phyloP scores from a whole-genome alignment of 2,329 filamentous ascomycete genomes.

The Fusarium ambrosium region DNA sequence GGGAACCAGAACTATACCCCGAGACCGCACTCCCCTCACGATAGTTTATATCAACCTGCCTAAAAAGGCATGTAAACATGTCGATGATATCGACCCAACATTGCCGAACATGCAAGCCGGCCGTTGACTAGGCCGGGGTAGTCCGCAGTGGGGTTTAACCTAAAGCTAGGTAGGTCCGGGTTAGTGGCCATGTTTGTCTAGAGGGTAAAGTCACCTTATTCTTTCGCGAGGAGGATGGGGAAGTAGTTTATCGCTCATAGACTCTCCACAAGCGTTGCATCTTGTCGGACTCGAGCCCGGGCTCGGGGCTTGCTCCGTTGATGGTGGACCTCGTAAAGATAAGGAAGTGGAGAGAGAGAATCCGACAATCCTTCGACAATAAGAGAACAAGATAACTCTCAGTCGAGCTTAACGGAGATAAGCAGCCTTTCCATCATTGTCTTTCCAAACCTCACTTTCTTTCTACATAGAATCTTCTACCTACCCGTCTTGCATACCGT shows the following conservation, averaged over 20 bases:
- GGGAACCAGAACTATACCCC: conserved; percentile 17
- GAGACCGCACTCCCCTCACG: neutral
- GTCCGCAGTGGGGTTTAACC: neutral
- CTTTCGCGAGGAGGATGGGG: neutral
- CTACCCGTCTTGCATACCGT: no score
- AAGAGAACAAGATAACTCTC: no score
- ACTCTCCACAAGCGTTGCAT: neutral
- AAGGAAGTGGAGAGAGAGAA: neutral
- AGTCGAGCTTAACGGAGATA: no score
- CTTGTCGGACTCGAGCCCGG: neutral
- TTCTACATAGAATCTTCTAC: no score
- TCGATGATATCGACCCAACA: neutral
- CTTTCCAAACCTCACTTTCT: no score
- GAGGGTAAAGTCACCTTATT: neutral
- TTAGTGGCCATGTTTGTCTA: neutral
- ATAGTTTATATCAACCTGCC: conserved; percentile 6
- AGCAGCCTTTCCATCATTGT: no score
- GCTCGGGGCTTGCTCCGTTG: neutral
- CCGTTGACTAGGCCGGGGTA: neutral
- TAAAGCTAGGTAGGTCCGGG: neutral
- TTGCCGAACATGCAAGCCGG: conserved; percentile 12
- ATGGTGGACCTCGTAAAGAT: neutral
- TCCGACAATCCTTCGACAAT: neutral
- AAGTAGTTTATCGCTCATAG: neutral
- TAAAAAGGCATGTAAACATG: neutral